Conservation (phyloP, 352 stramenopile species). For the Globisporangium ultimum region DNA sequence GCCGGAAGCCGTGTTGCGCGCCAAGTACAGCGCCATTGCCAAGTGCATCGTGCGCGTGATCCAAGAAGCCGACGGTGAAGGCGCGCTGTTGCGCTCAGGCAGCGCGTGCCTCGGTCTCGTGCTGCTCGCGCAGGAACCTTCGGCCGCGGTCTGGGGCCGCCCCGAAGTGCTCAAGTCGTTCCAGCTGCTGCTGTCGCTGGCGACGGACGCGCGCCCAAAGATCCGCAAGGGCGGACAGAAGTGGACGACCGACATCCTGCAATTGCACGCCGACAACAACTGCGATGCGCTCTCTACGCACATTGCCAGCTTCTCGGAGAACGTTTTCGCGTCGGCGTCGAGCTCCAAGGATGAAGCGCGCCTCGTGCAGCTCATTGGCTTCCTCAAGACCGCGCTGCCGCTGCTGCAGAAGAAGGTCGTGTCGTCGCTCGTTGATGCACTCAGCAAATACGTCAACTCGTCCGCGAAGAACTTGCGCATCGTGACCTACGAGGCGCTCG, state of each 20-base stretch:
- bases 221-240: constrained; percentile 80
- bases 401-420: constrained; percentile 82
- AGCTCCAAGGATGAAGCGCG: constrained; percentile 70
- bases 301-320: constrained; percentile 84
- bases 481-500: constrained; percentile 75
- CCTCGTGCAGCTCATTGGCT: constrained; percentile 75
- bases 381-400: constrained; percentile 74
- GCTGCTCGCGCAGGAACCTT: constrained; percentile 74
- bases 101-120: constrained; percentile 57
- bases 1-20: constrained; percentile 67
- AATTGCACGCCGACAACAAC: constrained; percentile 61
- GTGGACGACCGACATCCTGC: constrained; percentile 67
- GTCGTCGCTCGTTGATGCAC: constrained; percentile 63
- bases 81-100: constrained; percentile 56
- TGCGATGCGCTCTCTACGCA: constrained; percentile 83
- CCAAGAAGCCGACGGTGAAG: constrained; percentile 63
- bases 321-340: constrained; percentile 56
- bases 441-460: constrained; percentile 71
- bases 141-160: constrained; percentile 50
- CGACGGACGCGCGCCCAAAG: constrained; percentile 79
- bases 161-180: constrained; percentile 74
- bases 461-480: constrained; percentile 74
- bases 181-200: constrained; percentile 71
- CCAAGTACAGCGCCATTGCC: constrained; percentile 74
- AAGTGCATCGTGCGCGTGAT: constrained; percentile 69